Conservation (phyloP, 2,329 filamentous ascomycete species). For the Colletotrichum sp. region DNA sequence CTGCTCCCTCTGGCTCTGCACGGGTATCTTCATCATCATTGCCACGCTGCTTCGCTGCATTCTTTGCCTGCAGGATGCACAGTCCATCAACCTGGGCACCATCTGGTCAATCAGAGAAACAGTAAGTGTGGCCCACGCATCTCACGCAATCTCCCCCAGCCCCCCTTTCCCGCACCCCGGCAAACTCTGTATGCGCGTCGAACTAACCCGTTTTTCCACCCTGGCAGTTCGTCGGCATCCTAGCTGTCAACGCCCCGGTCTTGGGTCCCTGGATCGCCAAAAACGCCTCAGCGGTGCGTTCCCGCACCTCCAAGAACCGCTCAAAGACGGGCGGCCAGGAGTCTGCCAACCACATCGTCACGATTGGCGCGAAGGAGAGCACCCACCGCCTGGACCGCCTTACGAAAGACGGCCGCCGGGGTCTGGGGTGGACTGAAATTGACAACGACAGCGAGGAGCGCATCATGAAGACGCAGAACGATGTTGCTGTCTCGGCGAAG, state of each 20-base stretch:
- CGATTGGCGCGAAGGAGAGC: conserved; percentile 23
- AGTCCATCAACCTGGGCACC: conserved; percentile 28
- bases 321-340: conserved; percentile 6
- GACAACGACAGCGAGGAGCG: conserved; percentile 25
- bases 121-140: conserved; percentile 14
- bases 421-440: conserved; percentile 26
- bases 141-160: not conserved
- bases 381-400: conserved; percentile 20
- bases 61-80: conserved; percentile 24
- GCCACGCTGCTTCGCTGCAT: conserved; percentile 28
- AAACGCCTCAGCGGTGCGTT: conserved; percentile 14
- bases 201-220: not conserved
- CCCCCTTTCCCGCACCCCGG: not conserved
- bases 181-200: not conserved
- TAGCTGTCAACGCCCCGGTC: conserved; percentile 27
- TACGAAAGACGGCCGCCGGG: conserved; percentile 19
- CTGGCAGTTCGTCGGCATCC: conserved; percentile 27
- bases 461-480: conserved; percentile 14
- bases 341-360: conserved; percentile 20
- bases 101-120: conserved; percentile 32
- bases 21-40: conserved; percentile 29
- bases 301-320: conserved; percentile 9
- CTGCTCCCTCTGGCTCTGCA: conserved; percentile 29
- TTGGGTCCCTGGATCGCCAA: conserved; percentile 29
- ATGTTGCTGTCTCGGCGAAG: not conserved